Percentiles rank a stretch among this genome's conserved stretches.
phyloP scores from a whole-genome alignment of 129 eudicot genomes.

The Flaveria bidentis region DNA sequence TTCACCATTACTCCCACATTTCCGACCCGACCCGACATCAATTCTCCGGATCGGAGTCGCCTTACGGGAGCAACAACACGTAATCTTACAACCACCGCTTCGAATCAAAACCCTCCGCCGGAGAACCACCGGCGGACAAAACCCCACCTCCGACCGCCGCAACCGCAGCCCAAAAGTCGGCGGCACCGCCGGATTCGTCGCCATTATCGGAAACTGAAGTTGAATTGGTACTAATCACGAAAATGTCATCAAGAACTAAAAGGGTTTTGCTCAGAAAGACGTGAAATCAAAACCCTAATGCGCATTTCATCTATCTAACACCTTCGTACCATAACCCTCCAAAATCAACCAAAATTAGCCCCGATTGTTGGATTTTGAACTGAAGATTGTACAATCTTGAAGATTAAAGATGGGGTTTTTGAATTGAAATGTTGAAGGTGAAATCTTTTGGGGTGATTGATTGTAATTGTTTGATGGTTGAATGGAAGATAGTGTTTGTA shows the following conservation, averaged over 20 bases:
- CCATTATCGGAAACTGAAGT: slow-evolving; percentile 17
- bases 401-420: background rate
- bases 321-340: background rate
- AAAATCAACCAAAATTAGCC: background rate
- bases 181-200: slow-evolving; percentile 33
- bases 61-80: slow-evolving; percentile 54
- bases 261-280: slow-evolving; percentile 11
- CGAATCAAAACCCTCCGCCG: slow-evolving; percentile 38
- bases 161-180: slow-evolving; percentile 48
- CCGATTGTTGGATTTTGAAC: background rate
- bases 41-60: slow-evolving; percentile 41
- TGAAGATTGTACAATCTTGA: background rate
- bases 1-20: slow-evolving; percentile 41
- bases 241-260: slow-evolving; percentile 14
- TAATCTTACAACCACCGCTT: slow-evolving; percentile 12
- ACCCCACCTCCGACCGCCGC: slow-evolving; percentile 31
- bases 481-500: slow-evolving; percentile 18
- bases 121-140: slow-evolving; percentile 20
- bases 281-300: slow-evolving; percentile 25
- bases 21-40: slow-evolving; percentile 34
- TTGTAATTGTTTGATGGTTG: too few relatives aligned
- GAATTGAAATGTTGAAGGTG: background rate
- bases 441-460: too few relatives aligned
- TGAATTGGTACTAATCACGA: slow-evolving; percentile 11
- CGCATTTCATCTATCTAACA: slow-evolving; percentile 14